Conservation (phyloP, 2,329 filamentous ascomycete species). For the Ilyonectria destructans region DNA sequence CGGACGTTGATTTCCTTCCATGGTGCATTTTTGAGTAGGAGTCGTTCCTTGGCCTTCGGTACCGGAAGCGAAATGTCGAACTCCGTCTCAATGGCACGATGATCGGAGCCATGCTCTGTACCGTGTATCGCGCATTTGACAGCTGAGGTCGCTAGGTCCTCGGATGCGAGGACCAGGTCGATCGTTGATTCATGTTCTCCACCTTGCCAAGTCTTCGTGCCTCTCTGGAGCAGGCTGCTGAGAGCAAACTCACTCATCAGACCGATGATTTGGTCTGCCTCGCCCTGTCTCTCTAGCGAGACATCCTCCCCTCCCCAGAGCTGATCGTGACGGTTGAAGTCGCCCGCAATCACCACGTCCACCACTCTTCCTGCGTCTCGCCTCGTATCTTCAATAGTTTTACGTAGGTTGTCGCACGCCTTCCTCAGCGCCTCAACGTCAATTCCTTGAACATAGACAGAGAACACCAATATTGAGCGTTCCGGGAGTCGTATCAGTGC, state of each 20-base stretch:
- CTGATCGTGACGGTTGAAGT: constrained; percentile 5
- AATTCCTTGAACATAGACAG: no score
- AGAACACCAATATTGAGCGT: no score
- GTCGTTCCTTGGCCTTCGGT: neutral
- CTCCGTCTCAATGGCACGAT: constrained; percentile 19
- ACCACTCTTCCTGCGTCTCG: constrained; percentile 1
- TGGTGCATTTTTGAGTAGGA: constrained; percentile 17
- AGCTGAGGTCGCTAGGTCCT: constrained; percentile 36
- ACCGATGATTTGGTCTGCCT: constrained; percentile 46
- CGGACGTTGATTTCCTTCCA: constrained; percentile 20
- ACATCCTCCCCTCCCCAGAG: constrained; percentile 35
- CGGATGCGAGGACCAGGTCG: constrained; percentile 44
- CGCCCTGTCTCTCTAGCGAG: constrained; percentile 46
- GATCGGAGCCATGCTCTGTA: constrained; percentile 21
- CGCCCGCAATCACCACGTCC: constrained; percentile 11
- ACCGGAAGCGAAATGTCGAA: constrained; percentile 6
- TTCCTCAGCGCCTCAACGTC: no score
- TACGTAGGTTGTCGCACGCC: no score
- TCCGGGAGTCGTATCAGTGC: neutral
- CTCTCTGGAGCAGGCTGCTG: constrained; percentile 53
- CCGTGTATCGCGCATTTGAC: constrained; percentile 31
- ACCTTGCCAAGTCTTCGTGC: constrained; percentile 54
- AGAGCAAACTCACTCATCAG: constrained; percentile 42
- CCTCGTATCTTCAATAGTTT: constrained; percentile 12
- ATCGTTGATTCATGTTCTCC: constrained; percentile 44